A percentile compares a stretch with the other conserved stretches of the same genome.
These are phyloP conservation scores for Globomyces sp. DNA, from an alignment of 371 early-diverging fungal genomes.

Conservation along the genomic window DNA sequence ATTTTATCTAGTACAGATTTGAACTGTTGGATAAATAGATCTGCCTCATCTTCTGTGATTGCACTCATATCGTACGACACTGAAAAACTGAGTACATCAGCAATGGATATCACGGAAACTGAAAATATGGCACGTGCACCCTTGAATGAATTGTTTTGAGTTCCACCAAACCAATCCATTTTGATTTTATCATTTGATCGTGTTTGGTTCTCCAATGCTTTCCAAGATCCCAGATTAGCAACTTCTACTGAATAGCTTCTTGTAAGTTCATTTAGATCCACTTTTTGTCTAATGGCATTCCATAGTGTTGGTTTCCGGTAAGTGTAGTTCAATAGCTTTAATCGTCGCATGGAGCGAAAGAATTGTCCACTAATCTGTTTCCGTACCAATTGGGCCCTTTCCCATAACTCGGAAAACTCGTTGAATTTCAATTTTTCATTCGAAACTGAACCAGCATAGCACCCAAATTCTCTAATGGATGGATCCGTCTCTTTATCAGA, in stretches of 20 bases:
- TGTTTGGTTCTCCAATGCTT: constrained; percentile 25
- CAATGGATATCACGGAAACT: constrained; percentile 40
- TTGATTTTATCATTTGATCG: constrained; percentile 17
- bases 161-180: constrained; percentile 37
- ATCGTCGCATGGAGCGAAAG: constrained; percentile 30
- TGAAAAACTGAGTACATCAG: constrained; percentile 33
- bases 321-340: constrained; percentile 41
- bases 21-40: constrained; percentile 34
- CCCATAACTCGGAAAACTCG: constrained; percentile 36
- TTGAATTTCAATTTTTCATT: constrained; percentile 26
- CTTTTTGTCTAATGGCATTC: constrained; percentile 24
- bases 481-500: constrained; percentile 39
- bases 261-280: constrained; percentile 32
- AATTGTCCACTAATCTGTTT: constrained; percentile 22
- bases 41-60: constrained; percentile 37
- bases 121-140: constrained; percentile 45
- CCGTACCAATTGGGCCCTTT: constrained; percentile 35
- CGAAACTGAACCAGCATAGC: constrained; percentile 44
- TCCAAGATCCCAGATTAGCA: constrained; percentile 50
- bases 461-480: constrained; percentile 38
- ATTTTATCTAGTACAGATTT: constrained; percentile 23
- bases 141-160: constrained; percentile 40
- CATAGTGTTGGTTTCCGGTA: constrained; percentile 40
- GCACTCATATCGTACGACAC: constrained; percentile 31
- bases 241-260: constrained; percentile 42